Conservation (phyloP, 75 land plant genomes). For the Ceratopteris richardii region DNA sequence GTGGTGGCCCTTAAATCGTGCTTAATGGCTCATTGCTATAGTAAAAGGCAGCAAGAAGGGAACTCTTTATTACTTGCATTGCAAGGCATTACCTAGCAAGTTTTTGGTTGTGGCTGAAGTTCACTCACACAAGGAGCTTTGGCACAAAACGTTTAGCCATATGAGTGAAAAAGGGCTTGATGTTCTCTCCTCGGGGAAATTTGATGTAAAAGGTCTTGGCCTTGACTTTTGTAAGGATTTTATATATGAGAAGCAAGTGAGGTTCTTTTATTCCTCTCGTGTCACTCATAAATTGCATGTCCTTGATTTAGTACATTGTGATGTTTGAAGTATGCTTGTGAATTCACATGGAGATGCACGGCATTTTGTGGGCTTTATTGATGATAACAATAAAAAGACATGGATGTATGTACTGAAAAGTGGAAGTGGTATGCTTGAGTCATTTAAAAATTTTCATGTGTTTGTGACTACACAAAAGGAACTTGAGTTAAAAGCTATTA, state of each 20-base stretch:
- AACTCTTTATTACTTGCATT: no score
- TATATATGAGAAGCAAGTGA: neutral
- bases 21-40: no score
- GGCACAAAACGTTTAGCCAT: neutral
- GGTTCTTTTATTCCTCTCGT: neutral
- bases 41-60: no score
- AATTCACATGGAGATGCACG: neutral
- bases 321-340: neutral
- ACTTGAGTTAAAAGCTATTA: no score
- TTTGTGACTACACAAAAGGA: neutral
- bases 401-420: neutral
- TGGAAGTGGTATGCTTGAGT: neutral
- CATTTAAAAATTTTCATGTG: neutral
- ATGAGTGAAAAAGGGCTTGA: constrained; percentile 1
- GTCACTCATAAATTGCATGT: neutral
- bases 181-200: neutral
- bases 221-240: neutral
- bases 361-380: neutral
- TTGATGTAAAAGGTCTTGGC: neutral
- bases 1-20: no score
- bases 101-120: neutral
- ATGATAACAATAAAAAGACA: no score
- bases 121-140: neutral
- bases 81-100: neutral
- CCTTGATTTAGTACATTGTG: neutral